Percentiles rank a stretch among this genome's conserved stretches.
phyloP scores from a whole-genome alignment of 805 yeast species.

The Starmerella vitae region DNA sequence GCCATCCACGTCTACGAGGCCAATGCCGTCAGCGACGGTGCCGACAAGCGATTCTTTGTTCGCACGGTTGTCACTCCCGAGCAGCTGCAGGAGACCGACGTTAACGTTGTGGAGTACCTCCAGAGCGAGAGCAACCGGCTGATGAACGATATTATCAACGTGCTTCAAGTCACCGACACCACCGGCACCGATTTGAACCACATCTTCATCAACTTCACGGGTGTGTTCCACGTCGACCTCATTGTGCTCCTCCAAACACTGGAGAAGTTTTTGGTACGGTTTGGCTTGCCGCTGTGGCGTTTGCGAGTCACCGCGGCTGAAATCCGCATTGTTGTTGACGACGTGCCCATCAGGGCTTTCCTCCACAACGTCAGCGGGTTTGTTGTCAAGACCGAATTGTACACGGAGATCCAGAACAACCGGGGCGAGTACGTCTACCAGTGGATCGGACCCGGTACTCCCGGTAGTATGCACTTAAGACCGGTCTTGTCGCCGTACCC shows the following conservation, averaged over 20 bases:
- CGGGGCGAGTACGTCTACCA: slow-evolving; percentile 96
- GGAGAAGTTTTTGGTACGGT: slow-evolving; percentile 94
- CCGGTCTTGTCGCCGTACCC: slow-evolving; percentile 94
- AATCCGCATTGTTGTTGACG: slow-evolving; percentile 88
- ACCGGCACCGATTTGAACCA: slow-evolving; percentile 93
- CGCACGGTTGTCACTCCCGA: slow-evolving; percentile 97
- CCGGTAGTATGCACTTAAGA: slow-evolving; percentile 96
- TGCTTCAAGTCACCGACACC: slow-evolving; percentile 85
- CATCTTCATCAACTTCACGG: slow-evolving; percentile 91
- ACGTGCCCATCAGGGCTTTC: slow-evolving; percentile 92
- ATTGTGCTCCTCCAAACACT: slow-evolving; percentile 95
- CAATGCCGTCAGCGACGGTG: slow-evolving; percentile 79
- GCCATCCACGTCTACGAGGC: slow-evolving; percentile 97
- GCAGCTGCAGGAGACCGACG: slow-evolving; percentile 70
- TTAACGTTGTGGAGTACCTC: slow-evolving; percentile 82
- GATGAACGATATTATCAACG: slow-evolving; percentile 91
- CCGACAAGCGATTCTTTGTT: slow-evolving; percentile 91
- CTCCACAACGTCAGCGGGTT: slow-evolving; percentile 94
- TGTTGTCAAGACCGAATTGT: slow-evolving; percentile 88
- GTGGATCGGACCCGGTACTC: slow-evolving; percentile 60
- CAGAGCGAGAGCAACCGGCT: slow-evolving; percentile 93
- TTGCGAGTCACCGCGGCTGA: slow-evolving; percentile 95
- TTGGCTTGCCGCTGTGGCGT: slow-evolving; percentile 94
- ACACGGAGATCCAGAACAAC: slow-evolving; percentile 83
- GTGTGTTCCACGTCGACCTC: slow-evolving; percentile 86